phyloP scores from a whole-genome alignment of 2,329 filamentous ascomycete genomes.

The Venturia oleaginea region DNA sequence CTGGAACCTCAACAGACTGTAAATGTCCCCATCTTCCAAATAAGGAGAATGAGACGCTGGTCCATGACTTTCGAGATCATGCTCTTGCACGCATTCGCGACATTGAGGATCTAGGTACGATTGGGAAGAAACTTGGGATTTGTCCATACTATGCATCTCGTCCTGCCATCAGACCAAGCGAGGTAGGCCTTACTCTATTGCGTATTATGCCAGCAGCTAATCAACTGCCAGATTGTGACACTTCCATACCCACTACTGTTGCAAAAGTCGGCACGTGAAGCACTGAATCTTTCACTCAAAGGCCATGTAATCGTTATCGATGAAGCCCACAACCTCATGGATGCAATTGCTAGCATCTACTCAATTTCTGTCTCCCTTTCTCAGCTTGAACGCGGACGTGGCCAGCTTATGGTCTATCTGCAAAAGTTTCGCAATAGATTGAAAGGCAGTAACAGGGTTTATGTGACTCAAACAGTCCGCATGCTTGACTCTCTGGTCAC shows the following conservation, averaged over 20 bases:
- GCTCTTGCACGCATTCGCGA: conserved; percentile 78
- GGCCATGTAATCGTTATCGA: conserved; percentile 91
- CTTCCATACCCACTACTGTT: conserved; percentile 85
- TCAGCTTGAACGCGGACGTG: conserved; percentile 63
- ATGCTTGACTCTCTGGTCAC: conserved; percentile 69
- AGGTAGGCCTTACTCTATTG: conserved; percentile 37
- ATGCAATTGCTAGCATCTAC: conserved; percentile 80
- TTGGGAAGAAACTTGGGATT: conserved; percentile 70
- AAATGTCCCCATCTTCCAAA: conserved; percentile 70
- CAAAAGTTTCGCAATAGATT: conserved; percentile 80
- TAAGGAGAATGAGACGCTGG: conserved; percentile 62
- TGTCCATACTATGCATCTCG: conserved; percentile 97
- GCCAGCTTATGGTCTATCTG: conserved; percentile 73
- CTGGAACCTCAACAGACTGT: conserved; percentile 50
- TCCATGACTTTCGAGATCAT: conserved; percentile 77
- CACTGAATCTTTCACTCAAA: conserved; percentile 76
- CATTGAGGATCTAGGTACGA: conserved; percentile 76
- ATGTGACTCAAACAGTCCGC: conserved; percentile 78
- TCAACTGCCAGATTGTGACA: conserved; percentile 58
- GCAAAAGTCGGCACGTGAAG: conserved; percentile 78
- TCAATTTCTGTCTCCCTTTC: conserved; percentile 65
- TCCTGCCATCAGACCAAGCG: conserved; percentile 68
- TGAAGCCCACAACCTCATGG: conserved; percentile 96
- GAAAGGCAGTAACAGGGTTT: conserved; percentile 84
- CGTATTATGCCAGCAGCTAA: not conserved